phyloP scores from a whole-genome alignment of 2,329 filamentous ascomycete genomes.

The Orbilia ellipsospora region DNA sequence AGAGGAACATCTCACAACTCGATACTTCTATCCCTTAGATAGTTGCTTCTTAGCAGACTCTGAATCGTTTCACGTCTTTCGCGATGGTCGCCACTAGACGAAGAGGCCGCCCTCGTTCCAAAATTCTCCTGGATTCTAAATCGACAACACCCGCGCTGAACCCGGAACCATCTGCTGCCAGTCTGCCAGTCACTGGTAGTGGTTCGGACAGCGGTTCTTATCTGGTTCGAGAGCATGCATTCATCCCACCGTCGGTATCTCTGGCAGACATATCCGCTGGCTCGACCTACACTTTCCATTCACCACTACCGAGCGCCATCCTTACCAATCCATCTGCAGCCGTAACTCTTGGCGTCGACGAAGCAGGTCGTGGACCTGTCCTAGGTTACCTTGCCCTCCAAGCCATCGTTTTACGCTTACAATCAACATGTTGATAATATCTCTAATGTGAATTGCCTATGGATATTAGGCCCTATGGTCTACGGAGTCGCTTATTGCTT shows the following conservation, averaged over 20 bases:
- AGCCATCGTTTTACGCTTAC: conserved; percentile 67
- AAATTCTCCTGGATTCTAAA: background rate
- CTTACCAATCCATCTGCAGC: conserved; percentile 64
- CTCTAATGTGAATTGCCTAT: background rate
- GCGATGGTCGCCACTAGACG: conserved; percentile 9
- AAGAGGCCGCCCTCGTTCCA: conserved; percentile 36
- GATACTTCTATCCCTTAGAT: too few relatives aligned
- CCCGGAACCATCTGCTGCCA: background rate
- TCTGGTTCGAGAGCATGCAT: conserved; percentile 60
- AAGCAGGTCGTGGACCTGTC: conserved; percentile 67
- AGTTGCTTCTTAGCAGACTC: too few relatives aligned
- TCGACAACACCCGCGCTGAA: background rate
- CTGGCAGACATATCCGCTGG: conserved; percentile 70
- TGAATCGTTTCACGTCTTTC: background rate
- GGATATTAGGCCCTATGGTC: conserved; percentile 73
- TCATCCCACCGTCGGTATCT: conserved; percentile 77
- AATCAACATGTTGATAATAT: conserved; percentile 60
- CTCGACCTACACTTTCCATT: conserved; percentile 77
- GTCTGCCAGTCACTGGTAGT: background rate
- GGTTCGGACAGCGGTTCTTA: background rate
- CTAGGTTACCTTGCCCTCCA: conserved; percentile 65
- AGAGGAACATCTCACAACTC: too few relatives aligned
- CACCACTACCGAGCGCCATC: conserved; percentile 73
- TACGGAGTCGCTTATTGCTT: conserved; percentile 73
- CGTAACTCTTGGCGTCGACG: conserved; percentile 65